Conservation (phyloP, 2,329 filamentous ascomycete species). For the Rhytidhysteron rufulum region DNA sequence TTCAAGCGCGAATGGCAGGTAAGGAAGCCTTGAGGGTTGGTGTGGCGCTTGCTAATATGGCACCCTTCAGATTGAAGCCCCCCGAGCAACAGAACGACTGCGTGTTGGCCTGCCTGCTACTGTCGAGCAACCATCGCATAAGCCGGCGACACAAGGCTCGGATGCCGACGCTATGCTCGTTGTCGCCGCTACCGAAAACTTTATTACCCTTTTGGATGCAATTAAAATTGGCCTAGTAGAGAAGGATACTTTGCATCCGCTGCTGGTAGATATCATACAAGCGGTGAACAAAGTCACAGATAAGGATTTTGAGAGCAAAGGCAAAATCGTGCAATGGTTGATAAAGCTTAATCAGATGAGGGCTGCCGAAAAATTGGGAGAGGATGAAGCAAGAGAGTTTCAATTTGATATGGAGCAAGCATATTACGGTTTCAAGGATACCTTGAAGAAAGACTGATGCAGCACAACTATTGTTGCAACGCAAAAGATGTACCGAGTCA, state of each 20-base stretch:
- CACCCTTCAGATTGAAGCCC: conserved; percentile 77
- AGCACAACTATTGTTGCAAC: too few species aligned
- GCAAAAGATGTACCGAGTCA: not conserved
- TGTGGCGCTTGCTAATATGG: not conserved
- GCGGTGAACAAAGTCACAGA: conserved; percentile 97
- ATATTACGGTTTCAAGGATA: conserved; percentile 89
- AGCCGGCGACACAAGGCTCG: conserved; percentile 33
- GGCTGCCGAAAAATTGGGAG: conserved; percentile 82
- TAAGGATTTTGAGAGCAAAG: conserved; percentile 88
- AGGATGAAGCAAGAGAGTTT: conserved; percentile 83
- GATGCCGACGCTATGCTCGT: conserved; percentile 64
- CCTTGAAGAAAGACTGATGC: conserved; percentile 49
- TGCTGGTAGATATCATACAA: conserved; percentile 93
- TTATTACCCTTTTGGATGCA: conserved; percentile 96
- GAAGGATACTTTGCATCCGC: conserved; percentile 93
- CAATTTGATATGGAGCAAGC: conserved; percentile 92
- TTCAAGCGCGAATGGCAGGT: conserved; percentile 94
- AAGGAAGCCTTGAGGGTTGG: conserved; percentile 36
- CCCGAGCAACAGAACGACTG: conserved; percentile 86
- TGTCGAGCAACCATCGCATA: conserved; percentile 55
- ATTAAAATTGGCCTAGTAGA: conserved; percentile 87
- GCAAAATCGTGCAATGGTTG: conserved; percentile 98
- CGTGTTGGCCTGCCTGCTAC: conserved; percentile 91
- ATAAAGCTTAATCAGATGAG: conserved; percentile 98
- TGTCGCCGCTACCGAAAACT: conserved; percentile 90